Base-by-base conservation (phyloP, 768 basidiomycete genomes). In the Xerocomellus chrysenteron region DNA sequence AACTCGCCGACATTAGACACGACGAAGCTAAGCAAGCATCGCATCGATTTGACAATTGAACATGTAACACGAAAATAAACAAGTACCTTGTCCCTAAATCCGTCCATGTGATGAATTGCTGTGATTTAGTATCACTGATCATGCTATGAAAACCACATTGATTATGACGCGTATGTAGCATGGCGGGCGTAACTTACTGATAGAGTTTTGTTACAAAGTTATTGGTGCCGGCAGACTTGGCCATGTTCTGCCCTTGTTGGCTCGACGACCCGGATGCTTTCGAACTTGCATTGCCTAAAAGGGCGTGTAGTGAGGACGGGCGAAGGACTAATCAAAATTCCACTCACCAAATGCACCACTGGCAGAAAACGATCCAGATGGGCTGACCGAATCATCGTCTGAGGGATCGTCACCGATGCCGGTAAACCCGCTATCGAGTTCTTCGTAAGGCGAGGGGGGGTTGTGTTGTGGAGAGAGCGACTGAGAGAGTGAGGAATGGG, bases 171-270 rank as follows among this genome's bases (percentile, higher is more conserved):
- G 16, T 3, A 21, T 14, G 24, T 5, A 54, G n/a, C 24, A 45
- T 36, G 44, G 36, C 4, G 28, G 49, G 39, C n/a, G 21, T 35
- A 0, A 79, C 87, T 69, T 63, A 89, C 88, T 90, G 88, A 73
- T 92, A 93, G 19, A 93, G 78, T 78, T 94, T 94, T 30, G 87
- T 87, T 46, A 93, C 91, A 70, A 94, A 94, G 67, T 93, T 93
- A 66, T 92, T 92, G 21, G 78, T 79, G 13, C 74, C 74, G 66
- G 87, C 78, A 16, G 88, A 82, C 68, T 90, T 91, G 56, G 83
- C 82, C 24, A 82, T 67, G 59, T 78, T 82, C 74, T 87, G 81
- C n/a, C 73, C 74, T 36, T 59, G 62, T 35, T 62, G 58, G n/a
- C 32, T n/a, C 2, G 68, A 60, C 3, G 60, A 51, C 11, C 58